A percentile compares a stretch with the other conserved stretches of the same genome.
phyloP scores from a whole-genome alignment of 2,329 filamentous ascomycete genomes.

The Claviceps sp. region DNA sequence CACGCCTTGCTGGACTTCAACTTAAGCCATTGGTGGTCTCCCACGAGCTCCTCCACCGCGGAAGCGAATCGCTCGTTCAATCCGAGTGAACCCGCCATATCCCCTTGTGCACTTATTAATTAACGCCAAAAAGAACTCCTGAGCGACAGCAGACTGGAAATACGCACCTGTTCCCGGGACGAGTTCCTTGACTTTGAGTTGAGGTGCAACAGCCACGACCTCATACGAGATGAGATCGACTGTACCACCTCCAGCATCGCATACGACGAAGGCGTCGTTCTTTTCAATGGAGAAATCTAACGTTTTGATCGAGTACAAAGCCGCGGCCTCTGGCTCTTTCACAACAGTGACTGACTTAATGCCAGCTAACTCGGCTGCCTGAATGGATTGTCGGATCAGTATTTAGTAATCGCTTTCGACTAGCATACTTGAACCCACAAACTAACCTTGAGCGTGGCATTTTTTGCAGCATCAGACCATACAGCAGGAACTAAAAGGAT shows the following conservation, averaged over 20 bases:
- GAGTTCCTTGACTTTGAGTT: constrained; percentile 10
- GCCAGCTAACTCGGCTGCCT: constrained; percentile 23
- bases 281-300: constrained; percentile 26
- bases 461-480: constrained; percentile 41
- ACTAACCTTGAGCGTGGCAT: constrained; percentile 24
- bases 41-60: no score
- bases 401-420: not conserved
- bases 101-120: constrained; percentile 6
- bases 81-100: constrained; percentile 13
- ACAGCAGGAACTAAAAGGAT: constrained; percentile 38
- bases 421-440: not conserved
- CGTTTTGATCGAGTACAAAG: constrained; percentile 32
- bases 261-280: constrained; percentile 36
- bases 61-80: no score
- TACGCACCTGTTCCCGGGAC: constrained; percentile 14
- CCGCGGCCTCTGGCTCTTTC: constrained; percentile 39
- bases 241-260: constrained; percentile 41
- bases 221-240: constrained; percentile 41
- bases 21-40: no score
- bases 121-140: not conserved
- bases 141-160: no score
- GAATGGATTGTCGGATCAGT: constrained; percentile 7
- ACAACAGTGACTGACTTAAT: constrained; percentile 32
- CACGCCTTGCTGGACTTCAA: no score
- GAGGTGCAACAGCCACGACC: constrained; percentile 16